Conservation (phyloP, 108 stramenopile species). For the Epithemia pelagica region DNA sequence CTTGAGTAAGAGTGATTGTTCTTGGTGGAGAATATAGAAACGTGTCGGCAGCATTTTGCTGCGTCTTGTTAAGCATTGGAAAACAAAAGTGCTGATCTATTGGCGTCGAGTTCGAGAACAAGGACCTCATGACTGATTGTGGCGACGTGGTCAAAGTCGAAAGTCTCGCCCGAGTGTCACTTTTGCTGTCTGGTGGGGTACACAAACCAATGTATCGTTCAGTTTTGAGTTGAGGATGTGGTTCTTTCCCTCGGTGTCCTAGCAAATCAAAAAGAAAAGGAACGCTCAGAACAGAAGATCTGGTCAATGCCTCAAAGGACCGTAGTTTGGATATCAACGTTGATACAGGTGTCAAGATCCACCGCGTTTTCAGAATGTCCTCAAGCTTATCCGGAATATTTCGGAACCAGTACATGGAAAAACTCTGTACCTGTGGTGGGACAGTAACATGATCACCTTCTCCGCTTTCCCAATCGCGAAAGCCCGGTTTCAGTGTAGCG, state of each 20-base stretch:
- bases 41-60: slow-evolving; percentile 52
- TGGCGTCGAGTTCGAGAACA: too few relatives aligned
- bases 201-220: too few relatives aligned
- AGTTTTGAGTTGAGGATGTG: too few relatives aligned
- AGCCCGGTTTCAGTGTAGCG: slow-evolving; percentile 4
- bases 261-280: slow-evolving; percentile 58
- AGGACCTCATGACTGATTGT: too few relatives aligned
- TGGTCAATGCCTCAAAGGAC: slow-evolving; percentile 66
- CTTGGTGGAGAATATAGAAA: slow-evolving; percentile 49
- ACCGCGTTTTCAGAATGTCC: slow-evolving; percentile 15
- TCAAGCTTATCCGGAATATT: neutral
- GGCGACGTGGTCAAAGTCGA: neutral
- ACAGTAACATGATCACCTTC: too few relatives aligned
- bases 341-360: slow-evolving; percentile 40
- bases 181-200: too few relatives aligned
- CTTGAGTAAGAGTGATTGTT: slow-evolving; percentile 62
- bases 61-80: slow-evolving; percentile 53
- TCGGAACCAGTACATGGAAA: slow-evolving; percentile 34
- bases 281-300: slow-evolving; percentile 31
- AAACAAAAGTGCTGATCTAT: neutral
- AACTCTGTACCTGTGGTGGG: too few relatives aligned
- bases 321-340: slow-evolving; percentile 56
- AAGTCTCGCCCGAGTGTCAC: too few relatives aligned
- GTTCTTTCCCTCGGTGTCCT: slow-evolving; percentile 47
- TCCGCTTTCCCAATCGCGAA: slow-evolving; percentile 11